Evolutionary conservation across 345 rosid species (phyloP).

Genomic region (Salix exigua): DNA sequence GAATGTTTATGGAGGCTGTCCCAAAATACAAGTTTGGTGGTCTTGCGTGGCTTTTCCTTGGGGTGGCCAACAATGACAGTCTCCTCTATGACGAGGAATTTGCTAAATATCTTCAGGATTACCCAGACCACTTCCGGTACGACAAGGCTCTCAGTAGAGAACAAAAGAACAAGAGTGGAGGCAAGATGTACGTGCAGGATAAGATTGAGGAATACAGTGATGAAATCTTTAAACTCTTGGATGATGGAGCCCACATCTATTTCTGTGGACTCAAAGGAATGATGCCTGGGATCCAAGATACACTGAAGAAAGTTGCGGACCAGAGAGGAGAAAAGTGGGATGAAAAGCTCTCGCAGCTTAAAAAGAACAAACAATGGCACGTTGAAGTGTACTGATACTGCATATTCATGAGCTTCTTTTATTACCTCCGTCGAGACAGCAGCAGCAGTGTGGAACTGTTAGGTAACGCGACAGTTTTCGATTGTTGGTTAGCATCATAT

Average conservation of each 20-base stretch:
- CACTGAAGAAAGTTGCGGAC: slow-evolving; percentile 82
- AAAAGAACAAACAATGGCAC: slow-evolving; percentile 99
- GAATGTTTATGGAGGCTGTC: slow-evolving; percentile 94
- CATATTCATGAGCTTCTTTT: background rate
- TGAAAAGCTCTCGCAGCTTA: slow-evolving; percentile 86
- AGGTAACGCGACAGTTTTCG: background rate
- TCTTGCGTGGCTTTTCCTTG: slow-evolving; percentile 97
- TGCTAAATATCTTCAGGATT: slow-evolving; percentile 60
- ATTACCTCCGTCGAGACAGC: background rate
- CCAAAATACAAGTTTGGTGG: slow-evolving; percentile 76
- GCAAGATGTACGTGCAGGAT: slow-evolving; percentile 97
- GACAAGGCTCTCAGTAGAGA: slow-evolving; percentile 90
- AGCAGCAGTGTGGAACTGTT: background rate
- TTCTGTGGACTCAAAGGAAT: slow-evolving; percentile 98
- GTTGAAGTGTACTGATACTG: slow-evolving; percentile 78
- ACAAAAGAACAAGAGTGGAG: slow-evolving; percentile 87
- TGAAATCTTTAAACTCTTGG: slow-evolving; percentile 81
- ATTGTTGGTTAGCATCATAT: background rate
- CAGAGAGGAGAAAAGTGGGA: slow-evolving; percentile 93
- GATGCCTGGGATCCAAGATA: slow-evolving; percentile 98
- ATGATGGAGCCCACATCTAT: slow-evolving; percentile 89
- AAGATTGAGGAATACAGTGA: slow-evolving; percentile 97
- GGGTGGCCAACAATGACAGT: slow-evolving; percentile 93
- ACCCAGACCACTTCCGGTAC: slow-evolving; percentile 77
- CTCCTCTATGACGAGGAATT: slow-evolving; percentile 93